Percentiles rank a stretch among this genome's conserved stretches.
Conservation (phyloP, 2,329 filamentous ascomycete genomes). For the Graphilbum fragrans region DNA sequence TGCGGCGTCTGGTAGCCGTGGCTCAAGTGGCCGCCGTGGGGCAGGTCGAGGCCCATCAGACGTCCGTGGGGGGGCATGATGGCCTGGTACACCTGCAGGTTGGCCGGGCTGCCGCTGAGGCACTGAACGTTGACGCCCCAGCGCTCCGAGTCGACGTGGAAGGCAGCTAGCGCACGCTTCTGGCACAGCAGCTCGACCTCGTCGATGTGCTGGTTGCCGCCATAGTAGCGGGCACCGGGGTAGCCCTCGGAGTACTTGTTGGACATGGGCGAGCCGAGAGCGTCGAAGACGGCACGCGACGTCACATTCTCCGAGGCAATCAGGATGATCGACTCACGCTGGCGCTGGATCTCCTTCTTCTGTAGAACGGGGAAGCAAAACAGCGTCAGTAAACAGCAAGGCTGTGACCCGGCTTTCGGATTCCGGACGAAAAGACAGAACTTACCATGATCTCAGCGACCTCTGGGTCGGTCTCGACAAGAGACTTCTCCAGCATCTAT, state of each 20-base stretch:
- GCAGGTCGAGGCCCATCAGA: slow-evolving; percentile 91
- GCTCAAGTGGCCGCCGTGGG: slow-evolving; percentile 86
- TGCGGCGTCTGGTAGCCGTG: slow-evolving; percentile 96
- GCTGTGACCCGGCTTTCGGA: not conserved
- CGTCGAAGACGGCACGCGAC: slow-evolving; percentile 94
- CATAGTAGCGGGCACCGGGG: slow-evolving; percentile 96
- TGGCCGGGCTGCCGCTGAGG: slow-evolving; percentile 84
- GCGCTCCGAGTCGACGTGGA: slow-evolving; percentile 73
- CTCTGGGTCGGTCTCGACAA: slow-evolving; percentile 85
- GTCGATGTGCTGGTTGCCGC: slow-evolving; percentile 98
- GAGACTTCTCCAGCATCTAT: slow-evolving; percentile 93
- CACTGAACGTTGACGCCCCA: slow-evolving; percentile 99
- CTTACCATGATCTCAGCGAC: slow-evolving; percentile 93
- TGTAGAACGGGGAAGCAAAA: slow-evolving; percentile 22
- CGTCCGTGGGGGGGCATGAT: slow-evolving; percentile 92
- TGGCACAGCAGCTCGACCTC: slow-evolving; percentile 93
- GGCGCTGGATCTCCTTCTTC: slow-evolving; percentile 90
- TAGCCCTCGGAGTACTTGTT: slow-evolving; percentile 99
- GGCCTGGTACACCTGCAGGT: slow-evolving; percentile 96
- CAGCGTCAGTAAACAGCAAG: slow-evolving; percentile 1
- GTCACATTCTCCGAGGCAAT: slow-evolving; percentile 99
- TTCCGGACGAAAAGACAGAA: too few species aligned
- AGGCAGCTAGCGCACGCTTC: slow-evolving; percentile 80
- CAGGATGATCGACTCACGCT: slow-evolving; percentile 96
- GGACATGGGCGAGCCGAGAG: slow-evolving; percentile 85